Evolutionary conservation across 139 green algal genomes (phyloP).

Genomic region (Zygnema cylindricum): DNA sequence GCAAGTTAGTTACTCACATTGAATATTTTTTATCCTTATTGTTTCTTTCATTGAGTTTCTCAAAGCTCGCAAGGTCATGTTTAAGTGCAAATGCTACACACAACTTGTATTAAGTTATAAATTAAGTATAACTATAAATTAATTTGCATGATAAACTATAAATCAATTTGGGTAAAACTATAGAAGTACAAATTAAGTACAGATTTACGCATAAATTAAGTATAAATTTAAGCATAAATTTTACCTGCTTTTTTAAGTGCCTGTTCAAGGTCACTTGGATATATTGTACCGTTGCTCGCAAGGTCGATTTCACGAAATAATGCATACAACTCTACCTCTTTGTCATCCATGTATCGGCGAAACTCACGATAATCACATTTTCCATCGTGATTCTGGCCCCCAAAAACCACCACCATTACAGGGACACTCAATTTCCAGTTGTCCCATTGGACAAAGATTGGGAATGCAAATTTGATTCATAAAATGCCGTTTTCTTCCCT

Average conservation of each 20-base stretch:
- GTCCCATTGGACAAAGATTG: no score
- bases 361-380: conserved; percentile 35
- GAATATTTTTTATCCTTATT: background rate
- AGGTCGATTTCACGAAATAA: conserved; percentile 42
- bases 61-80: no score
- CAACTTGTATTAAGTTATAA: no score
- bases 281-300: conserved; percentile 21
- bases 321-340: conserved; percentile 40
- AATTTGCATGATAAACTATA: background rate
- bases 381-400: conserved; percentile 29
- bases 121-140: background rate
- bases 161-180: background rate
- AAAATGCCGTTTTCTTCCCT: background rate
- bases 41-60: background rate
- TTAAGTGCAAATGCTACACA: no score
- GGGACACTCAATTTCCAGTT: background rate
- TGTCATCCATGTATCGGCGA: conserved; percentile 30
- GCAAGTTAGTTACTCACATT: background rate
- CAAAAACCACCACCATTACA: background rate
- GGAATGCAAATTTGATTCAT: background rate
- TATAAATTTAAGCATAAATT: background rate
- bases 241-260: conserved; percentile 29
- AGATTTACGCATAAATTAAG: no score
- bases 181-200: background rate
- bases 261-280: background rate